Percentiles rank a stretch among this genome's conserved stretches.
Evolutionary conservation across 805 yeast genomes (phyloP).

Genomic region (Candida maesae): DNA sequence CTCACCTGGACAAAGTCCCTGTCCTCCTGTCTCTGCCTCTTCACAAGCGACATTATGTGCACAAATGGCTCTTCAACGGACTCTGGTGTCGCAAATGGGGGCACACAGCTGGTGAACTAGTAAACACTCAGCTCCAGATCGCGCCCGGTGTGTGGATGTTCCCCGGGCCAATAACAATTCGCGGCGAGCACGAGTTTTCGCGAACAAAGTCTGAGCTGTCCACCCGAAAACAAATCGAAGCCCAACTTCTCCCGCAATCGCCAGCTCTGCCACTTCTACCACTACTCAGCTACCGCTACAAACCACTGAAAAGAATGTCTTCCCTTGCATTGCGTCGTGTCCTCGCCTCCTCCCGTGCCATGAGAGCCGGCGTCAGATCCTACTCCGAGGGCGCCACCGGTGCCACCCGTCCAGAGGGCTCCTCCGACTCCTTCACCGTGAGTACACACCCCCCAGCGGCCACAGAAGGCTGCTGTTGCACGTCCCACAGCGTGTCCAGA

Average conservation of each 20-base stretch:
- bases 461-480: neutral
- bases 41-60: conserved; percentile 34
- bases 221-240: neutral
- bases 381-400: conserved; percentile 61
- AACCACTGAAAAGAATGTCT: conserved; percentile 18
- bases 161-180: conserved; percentile 19
- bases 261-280: too few relatives aligned
- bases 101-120: too few relatives aligned
- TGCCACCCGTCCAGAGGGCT: conserved; percentile 49
- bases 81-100: too few relatives aligned
- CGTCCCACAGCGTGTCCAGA: too few relatives aligned
- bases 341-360: conserved; percentile 27
- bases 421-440: conserved; percentile 58
- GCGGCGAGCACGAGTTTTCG: conserved; percentile 7
- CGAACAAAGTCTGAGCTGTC: conserved; percentile 5
- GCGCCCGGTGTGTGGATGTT: conserved; percentile 21
- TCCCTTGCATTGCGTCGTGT: conserved; percentile 36
- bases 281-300: too few relatives aligned
- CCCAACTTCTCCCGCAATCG: conserved; percentile 4
- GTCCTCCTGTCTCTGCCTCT: conserved; percentile 28
- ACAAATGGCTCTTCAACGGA: too few relatives aligned
- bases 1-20: conserved; percentile 5
- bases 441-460: conserved; percentile 22
- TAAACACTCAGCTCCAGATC: too few relatives aligned
- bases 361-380: conserved; percentile 25